Evolutionary conservation across 2,329 filamentous ascomycete species (phyloP).

Genomic region (Pochonia chlamydosporia): DNA sequence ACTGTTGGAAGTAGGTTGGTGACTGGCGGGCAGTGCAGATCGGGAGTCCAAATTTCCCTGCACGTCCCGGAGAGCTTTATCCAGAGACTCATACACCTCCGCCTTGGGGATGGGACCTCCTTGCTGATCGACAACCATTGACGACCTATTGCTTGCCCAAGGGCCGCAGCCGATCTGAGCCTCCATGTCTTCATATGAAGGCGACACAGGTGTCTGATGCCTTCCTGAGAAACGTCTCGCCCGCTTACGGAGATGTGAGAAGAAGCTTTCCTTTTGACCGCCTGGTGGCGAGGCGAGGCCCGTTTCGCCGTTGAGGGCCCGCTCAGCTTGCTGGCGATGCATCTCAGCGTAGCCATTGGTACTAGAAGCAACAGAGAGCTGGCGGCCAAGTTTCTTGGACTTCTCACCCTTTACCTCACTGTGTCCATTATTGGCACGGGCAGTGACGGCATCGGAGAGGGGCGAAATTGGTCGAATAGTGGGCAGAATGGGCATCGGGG

Average conservation of each 20-base stretch:
- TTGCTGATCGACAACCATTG: constrained; percentile 66
- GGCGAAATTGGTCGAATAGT: constrained; percentile 93
- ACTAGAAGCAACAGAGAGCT: constrained; percentile 85
- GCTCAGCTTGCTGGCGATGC: constrained; percentile 85
- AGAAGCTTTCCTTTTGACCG: constrained; percentile 91
- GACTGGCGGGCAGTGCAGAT: constrained; percentile 45
- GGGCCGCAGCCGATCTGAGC: constrained; percentile 88
- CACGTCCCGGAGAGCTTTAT: constrained; percentile 50
- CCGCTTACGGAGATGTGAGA: constrained; percentile 91
- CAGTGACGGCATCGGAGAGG: constrained; percentile 88
- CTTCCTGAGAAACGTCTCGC: constrained; percentile 88
- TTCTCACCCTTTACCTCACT: constrained; percentile 51
- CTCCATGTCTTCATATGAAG: constrained; percentile 80
- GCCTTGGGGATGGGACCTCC: constrained; percentile 44
- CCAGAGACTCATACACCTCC: constrained; percentile 54
- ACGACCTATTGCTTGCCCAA: constrained; percentile 81
- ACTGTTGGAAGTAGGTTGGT: constrained; percentile 41
- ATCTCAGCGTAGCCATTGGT: constrained; percentile 89
- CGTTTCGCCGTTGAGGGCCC: constrained; percentile 76
- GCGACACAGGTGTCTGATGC: constrained; percentile 75
- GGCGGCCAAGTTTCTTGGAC: constrained; percentile 88
- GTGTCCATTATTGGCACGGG: constrained; percentile 70
- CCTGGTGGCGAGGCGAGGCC: constrained; percentile 71
- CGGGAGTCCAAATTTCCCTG: constrained; percentile 44
- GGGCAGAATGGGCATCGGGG: constrained; percentile 92